Base-by-base conservation (phyloP, 164 flowering plant species). In the Umbellularia californica region DNA sequence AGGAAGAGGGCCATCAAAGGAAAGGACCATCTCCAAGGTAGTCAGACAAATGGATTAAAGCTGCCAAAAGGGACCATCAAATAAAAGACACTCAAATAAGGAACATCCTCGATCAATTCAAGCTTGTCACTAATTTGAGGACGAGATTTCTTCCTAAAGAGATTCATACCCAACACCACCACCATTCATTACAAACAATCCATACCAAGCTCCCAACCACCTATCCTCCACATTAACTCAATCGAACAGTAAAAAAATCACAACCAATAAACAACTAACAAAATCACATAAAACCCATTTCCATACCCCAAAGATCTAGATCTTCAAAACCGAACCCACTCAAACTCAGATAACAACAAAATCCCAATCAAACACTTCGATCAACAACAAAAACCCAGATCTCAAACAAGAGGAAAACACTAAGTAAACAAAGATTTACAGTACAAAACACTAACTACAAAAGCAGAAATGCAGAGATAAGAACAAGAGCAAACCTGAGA, bases 401-500 rank as follows among this genome's bases (percentile, higher is more conserved):
- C 79, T 65, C 5, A 70, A n/a, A 60, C 47, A 17, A 47, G 47
- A 7, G 22, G 23, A 67, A 7, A 66, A 71, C 63, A 60, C 30
- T 2, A 27, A 41, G 4, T 20, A 5, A 47, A 69, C 20, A 41
- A 41, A 41, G 10, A 69, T 35, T 50, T 69, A 41, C 25, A 50
- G 13, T 17, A 10, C 28, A 47, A 69, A 69, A 13, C 19, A 22
- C 19, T 20, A 0, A 41, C 12, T 41, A 11, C 1, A 60, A 24
- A 65, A 66, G 35, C 35, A 30, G 35, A 30, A 30, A 30, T 30
- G 6, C 35, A 30, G 5, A 30, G 35, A 30, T 30, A 30, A 30
- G 35, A 30, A 30, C 5, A 22, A 58, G 6, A 72, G 69, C 78
- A 55, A 23, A 82, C 84, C 84, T 77, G 84, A 72, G 13, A 80